Conservation (phyloP, 2,329 filamentous ascomycete genomes). For the Paraphoma chrysanthemicola region DNA sequence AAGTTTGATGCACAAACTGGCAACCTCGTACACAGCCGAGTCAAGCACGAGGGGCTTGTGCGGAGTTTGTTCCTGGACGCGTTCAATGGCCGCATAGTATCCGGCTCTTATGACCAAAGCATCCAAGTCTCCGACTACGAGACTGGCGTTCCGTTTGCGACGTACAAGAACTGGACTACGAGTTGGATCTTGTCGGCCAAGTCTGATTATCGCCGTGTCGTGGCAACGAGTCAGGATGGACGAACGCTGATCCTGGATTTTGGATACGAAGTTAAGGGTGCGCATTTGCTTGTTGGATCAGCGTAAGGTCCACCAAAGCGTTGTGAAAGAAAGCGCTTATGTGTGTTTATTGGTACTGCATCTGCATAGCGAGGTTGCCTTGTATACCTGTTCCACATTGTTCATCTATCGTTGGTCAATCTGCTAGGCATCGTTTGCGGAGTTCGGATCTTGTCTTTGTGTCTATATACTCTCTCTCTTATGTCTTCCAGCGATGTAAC, state of each 20-base stretch:
- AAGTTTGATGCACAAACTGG: conserved; percentile 95
- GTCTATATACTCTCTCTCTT: not conserved
- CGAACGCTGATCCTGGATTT: conserved; percentile 95
- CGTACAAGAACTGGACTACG: conserved; percentile 92
- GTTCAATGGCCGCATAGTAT: conserved; percentile 83
- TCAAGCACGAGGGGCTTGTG: conserved; percentile 84
- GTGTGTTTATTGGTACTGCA: not conserved
- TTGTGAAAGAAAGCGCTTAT: not conserved
- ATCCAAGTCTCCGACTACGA: conserved; percentile 94
- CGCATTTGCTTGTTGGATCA: conserved; percentile 54
- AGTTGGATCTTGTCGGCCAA: conserved; percentile 98
- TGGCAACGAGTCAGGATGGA: conserved; percentile 93
- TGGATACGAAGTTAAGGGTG: conserved; percentile 65
- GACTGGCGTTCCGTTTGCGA: conserved; percentile 77
- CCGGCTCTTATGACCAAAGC: conserved; percentile 92
- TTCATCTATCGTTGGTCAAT: not conserved
- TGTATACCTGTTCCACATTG: too few relatives aligned
- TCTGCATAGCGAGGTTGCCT: not conserved
- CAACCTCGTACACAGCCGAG: conserved; percentile 79
- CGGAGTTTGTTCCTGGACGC: conserved; percentile 90
- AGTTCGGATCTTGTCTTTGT: not conserved
- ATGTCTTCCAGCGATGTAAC: not conserved
- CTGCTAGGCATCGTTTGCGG: not conserved
- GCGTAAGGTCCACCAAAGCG: too few relatives aligned
- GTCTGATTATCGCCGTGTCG: conserved; percentile 91